Evolutionary conservation across 805 yeast genomes (phyloP).

Genomic region (Candida golubevii): DNA sequence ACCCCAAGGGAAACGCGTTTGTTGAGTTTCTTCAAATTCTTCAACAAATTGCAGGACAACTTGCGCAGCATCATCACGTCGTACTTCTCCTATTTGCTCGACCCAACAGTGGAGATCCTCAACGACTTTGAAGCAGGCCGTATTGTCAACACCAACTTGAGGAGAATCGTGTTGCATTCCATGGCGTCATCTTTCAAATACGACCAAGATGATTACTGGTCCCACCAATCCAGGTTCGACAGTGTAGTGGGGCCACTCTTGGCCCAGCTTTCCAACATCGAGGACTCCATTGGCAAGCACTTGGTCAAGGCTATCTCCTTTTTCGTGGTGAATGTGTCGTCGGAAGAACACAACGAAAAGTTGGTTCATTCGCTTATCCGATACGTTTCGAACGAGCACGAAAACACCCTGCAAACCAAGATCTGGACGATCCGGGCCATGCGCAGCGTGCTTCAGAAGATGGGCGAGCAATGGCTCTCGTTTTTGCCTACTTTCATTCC

Average conservation of each 20-base stretch:
- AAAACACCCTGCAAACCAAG: constrained; percentile 62
- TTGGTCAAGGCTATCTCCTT: constrained; percentile 77
- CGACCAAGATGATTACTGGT: constrained; percentile 96
- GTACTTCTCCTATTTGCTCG: constrained; percentile 81
- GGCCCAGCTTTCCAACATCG: constrained; percentile 62
- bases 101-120: constrained; percentile 59
- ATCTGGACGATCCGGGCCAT: constrained; percentile 79
- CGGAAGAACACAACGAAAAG: constrained; percentile 66
- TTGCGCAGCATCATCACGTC: constrained; percentile 83
- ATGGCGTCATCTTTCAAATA: constrained; percentile 77
- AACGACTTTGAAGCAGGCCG: constrained; percentile 43
- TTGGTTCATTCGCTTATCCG: constrained; percentile 42
- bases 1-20: constrained; percentile 46
- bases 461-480: constrained; percentile 92
- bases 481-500: constrained; percentile 94
- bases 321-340: constrained; percentile 63
- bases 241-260: constrained; percentile 59
- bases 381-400: constrained; percentile 38
- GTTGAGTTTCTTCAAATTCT: constrained; percentile 77
- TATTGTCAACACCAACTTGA: constrained; percentile 46
- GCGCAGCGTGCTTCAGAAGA: constrained; percentile 78
- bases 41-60: constrained; percentile 77
- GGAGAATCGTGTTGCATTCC: constrained; percentile 70
- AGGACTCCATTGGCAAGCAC: constrained; percentile 71
- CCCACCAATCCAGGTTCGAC: constrained; percentile 78